phyloP scores from a whole-genome alignment of 2,329 filamentous ascomycete genomes.

The Neonectria coccinea region DNA sequence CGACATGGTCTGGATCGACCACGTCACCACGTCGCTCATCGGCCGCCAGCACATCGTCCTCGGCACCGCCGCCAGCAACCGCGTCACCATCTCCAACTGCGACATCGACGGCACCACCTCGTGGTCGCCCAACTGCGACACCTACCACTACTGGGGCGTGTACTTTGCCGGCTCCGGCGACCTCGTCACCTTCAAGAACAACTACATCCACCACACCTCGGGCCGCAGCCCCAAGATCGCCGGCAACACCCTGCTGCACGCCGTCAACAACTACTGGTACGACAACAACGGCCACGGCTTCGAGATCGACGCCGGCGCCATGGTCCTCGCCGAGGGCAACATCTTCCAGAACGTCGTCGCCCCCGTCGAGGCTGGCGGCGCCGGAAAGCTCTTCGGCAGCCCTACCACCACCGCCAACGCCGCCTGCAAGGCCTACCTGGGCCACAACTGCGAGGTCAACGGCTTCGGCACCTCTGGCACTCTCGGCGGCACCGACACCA shows the following conservation, averaged over 20 bases:
- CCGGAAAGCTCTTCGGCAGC: conserved; percentile 51
- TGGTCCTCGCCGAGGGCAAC: conserved; percentile 68
- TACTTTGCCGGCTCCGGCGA: conserved; percentile 69
- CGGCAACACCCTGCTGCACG: conserved; percentile 67
- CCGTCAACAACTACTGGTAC: conserved; percentile 72
- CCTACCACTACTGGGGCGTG: conserved; percentile 70
- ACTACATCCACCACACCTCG: conserved; percentile 70
- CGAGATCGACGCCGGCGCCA: conserved; percentile 58
- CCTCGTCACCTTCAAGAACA: conserved; percentile 67
- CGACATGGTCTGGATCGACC: conserved; percentile 64
- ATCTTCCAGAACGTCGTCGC: conserved; percentile 66
- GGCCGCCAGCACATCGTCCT: conserved; percentile 72
- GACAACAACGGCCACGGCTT: conserved; percentile 68
- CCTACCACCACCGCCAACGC: conserved; percentile 50
- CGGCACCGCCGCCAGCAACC: conserved; percentile 63
- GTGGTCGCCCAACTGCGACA: conserved; percentile 69
- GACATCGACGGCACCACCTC: conserved; percentile 66
- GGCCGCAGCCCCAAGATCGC: conserved; percentile 69
- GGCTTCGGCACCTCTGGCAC: conserved; percentile 56
- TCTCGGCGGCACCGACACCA: conserved; percentile 56
- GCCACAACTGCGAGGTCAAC: conserved; percentile 64
- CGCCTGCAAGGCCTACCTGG: conserved; percentile 58
- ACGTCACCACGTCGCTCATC: conserved; percentile 67
- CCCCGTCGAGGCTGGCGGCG: conserved; percentile 51
- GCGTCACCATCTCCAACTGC: conserved; percentile 70